Conservation (phyloP, 306 rosid genomes). For the Morella rubra region DNA sequence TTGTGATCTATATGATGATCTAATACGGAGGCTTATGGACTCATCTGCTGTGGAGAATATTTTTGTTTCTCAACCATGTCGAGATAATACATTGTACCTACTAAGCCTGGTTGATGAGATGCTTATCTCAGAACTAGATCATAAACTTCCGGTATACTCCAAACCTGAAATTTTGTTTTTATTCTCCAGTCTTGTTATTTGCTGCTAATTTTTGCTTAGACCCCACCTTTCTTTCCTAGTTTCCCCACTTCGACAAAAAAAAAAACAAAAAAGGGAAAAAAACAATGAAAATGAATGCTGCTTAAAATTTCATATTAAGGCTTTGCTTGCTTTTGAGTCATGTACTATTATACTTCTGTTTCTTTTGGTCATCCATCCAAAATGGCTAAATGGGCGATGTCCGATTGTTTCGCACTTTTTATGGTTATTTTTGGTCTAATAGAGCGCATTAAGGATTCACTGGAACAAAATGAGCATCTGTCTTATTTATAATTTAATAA, state of each 20-base stretch:
- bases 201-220: neutral
- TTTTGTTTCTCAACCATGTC: slow-evolving; percentile 81
- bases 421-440: neutral
- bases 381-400: neutral
- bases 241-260: neutral
- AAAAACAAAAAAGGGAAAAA: neutral
- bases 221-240: neutral
- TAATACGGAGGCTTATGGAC: slow-evolving; percentile 64
- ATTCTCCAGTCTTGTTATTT: neutral
- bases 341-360: neutral
- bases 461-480: neutral
- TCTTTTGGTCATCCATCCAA: neutral
- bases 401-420: neutral
- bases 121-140: slow-evolving; percentile 78
- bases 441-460: neutral
- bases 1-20: slow-evolving; percentile 80
- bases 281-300: neutral
- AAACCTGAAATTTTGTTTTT: neutral
- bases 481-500: neutral
- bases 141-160: slow-evolving; percentile 74
- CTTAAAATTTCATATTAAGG: neutral
- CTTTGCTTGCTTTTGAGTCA: slow-evolving; percentile 1
- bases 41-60: slow-evolving; percentile 74
- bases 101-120: slow-evolving; percentile 84
- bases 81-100: slow-evolving; percentile 86